Evolutionary conservation across 2,329 filamentous ascomycete species (phyloP).

Genomic region (Pestalotiopsis sp.): DNA sequence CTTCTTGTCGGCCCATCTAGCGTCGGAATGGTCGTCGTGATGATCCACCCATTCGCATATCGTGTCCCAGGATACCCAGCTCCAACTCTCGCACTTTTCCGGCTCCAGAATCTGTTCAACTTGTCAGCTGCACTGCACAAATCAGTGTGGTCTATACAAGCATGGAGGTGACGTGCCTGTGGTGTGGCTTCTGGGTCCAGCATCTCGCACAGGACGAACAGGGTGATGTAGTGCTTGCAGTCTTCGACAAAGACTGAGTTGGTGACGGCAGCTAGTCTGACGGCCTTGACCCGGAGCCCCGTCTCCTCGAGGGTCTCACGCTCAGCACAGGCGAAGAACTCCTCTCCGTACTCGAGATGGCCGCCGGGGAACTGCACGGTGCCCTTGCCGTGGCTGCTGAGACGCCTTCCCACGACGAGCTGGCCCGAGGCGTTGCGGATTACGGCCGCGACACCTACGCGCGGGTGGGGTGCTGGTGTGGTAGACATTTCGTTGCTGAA

Average conservation of each 20-base stretch:
- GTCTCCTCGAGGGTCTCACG: conserved; percentile 76
- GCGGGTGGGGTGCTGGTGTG: conserved; percentile 30
- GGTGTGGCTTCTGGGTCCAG: conserved; percentile 51
- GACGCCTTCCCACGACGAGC: conserved; percentile 50
- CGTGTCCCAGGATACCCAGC: conserved; percentile 5
- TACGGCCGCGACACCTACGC: conserved; percentile 53
- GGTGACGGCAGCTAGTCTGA: conserved; percentile 62
- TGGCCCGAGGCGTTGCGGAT: conserved; percentile 44
- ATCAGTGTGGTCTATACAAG: background rate
- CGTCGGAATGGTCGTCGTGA: background rate
- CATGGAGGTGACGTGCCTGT: conserved; percentile 44
- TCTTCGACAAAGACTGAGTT: conserved; percentile 66
- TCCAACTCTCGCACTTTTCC: conserved; percentile 8
- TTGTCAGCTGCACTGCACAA: background rate
- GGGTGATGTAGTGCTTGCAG: conserved; percentile 75
- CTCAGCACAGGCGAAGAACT: conserved; percentile 61
- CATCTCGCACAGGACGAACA: conserved; percentile 64
- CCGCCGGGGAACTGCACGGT: conserved; percentile 74
- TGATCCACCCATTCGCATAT: background rate
- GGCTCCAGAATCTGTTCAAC: conserved; percentile 8
- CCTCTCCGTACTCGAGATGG: conserved; percentile 73
- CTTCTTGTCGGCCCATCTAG: background rate
- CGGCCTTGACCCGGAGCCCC: conserved; percentile 55
- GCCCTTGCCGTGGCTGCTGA: conserved; percentile 54
- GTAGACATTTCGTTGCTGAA: background rate